Base-by-base conservation (phyloP, 805 yeast genomes). In the Wickerhamomyces mucosus region DNA sequence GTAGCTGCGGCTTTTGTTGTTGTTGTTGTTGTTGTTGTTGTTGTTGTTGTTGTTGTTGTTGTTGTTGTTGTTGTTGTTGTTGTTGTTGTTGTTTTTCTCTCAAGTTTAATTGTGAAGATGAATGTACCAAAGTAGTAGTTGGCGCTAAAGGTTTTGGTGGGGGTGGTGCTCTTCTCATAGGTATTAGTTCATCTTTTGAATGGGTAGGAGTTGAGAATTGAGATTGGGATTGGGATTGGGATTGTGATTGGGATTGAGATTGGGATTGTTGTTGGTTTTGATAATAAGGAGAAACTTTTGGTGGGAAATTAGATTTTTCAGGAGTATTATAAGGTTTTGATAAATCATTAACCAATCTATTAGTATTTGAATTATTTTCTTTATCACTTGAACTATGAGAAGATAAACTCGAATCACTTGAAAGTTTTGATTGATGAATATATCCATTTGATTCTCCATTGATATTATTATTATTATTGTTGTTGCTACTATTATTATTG, bases 81-180 rank as follows among this genome's bases (percentile, higher is more conserved):
- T 27, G n/a, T 12, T 15, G 20, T 7, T 5, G 29, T 27, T 26
- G 36, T 19, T 34, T 36, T 7, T 40, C 34, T 13, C 35, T 32
- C 15, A 33, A 31, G 17, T 27, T 35, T 29, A 29, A 22, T 25
- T 30, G 33, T 5, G 35, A 40, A 11, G 22, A 15, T 5, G 38
- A 34, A 14, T 35, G 42, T 15, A 29, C 27, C 18, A 36, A 13
- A 3, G 33, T 12, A 7, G 39, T 26, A 20, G 28, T 5, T 21
- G 26, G 11, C 18, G 18, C 19, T 15, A 18, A 22, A 21, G 32
- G 16, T 18, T 41, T 43, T 15, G 75, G 76, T 3, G 76, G 77
- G 6, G 72, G 63, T 6, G 78, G 79, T 1, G 79, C 77, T 36
- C 59, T 62, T 53, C 79, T 61, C 42, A 56, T 56, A 7, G 78